Evolutionary conservation across 1,284 basidiomycete genomes (phyloP), one percentile per base, ranked within the genome.

Genomic region (Leccinum angustisporum): DNA sequence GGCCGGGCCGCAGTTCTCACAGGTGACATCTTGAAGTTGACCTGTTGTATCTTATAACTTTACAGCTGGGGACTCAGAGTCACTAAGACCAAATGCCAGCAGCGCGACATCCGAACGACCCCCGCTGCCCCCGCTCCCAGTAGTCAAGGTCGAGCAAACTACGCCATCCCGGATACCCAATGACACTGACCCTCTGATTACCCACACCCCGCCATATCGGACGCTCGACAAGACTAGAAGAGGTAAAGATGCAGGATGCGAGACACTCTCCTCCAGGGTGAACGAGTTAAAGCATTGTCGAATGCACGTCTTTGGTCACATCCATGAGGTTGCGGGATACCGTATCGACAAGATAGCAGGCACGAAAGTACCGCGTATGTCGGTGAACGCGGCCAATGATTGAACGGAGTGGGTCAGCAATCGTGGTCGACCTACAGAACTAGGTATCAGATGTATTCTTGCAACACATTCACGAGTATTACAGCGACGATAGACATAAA

Each of bases 241-340:
- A 62, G 77, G 78, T 1, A 77, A 74, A 60, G 64, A 79, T 48
- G 86, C 82, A 1, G 88, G 88, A 1, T 90, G 87, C 65, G 59
- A 68, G 34, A 68, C 66, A 9, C 77, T 90, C 13, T 70, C 77
- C 11, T 67, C 72, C 50, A 78, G 76, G 31, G 62, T 88, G 58
- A 63, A 67, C 3, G 66, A 75, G 16, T 68, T 88, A 33, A 63
- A 64, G 11, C 63, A 69, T 4, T 84, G 84, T 68, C 76, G 80
- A 62, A 66, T 90, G 61, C 87, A 90, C 69, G 83, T 88, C 53
- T 90, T 85, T 68, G 87, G 87, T 4, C 88, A 90, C 64, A 89
- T 90, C 54, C 87, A 90, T 61, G 87, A 90, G 69, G 81, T 77
- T 3, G 75, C 76, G 53, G 87, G 87, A 2, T 77, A 75, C 1